Percentiles rank a stretch among this genome's conserved stretches.
Evolutionary conservation across 306 rosid species (phyloP).

Genomic region (Prunus dulcis): DNA sequence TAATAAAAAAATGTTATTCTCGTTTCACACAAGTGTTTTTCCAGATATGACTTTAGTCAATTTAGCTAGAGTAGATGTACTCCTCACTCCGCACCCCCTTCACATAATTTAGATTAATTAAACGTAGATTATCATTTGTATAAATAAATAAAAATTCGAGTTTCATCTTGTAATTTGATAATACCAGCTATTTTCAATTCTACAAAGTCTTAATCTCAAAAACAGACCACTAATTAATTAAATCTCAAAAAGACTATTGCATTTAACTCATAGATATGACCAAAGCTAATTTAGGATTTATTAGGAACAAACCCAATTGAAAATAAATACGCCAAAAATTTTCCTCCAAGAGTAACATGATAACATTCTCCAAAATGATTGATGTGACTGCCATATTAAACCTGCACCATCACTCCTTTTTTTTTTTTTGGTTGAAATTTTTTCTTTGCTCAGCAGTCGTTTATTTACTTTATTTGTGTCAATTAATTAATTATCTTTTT

Average conservation of each 20-base stretch:
- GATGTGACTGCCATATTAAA: background rate
- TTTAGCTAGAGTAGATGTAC: accelerated
- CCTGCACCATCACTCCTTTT: background rate
- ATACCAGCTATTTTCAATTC: background rate
- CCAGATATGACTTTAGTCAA: accelerated
- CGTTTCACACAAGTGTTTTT: no score
- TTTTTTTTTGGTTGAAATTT: background rate
- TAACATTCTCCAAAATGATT: background rate
- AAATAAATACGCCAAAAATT: background rate
- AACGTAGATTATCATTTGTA: no score
- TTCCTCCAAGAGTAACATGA: background rate
- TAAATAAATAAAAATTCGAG: background rate
- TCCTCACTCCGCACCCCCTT: accelerated
- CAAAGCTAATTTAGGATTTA: background rate
- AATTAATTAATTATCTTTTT: no score
- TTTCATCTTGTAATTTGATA: no score
- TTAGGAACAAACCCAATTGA: background rate
- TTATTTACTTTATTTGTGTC: background rate
- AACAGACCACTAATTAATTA: background rate
- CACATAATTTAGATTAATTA: no score
- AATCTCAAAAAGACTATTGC: background rate
- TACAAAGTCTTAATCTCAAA: background rate
- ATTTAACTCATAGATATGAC: background rate
- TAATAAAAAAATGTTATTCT: no score
- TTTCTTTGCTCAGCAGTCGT: no score